phyloP scores from a whole-genome alignment of 2,329 filamentous ascomycete genomes.

The Alternaria brassicae region DNA sequence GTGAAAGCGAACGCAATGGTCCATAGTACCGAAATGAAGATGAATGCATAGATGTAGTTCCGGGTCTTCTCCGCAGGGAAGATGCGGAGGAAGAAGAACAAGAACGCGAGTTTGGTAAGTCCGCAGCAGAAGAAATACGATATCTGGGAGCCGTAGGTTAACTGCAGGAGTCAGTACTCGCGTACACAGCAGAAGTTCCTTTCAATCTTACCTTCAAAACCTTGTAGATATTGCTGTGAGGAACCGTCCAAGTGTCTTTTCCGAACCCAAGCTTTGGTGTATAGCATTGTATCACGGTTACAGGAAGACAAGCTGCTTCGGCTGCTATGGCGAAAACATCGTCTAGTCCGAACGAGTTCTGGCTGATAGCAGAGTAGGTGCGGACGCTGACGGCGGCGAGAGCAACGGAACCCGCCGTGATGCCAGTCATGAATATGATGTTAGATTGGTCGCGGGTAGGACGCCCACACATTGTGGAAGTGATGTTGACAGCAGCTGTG shows the following conservation, averaged over 20 bases:
- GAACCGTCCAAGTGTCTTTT: constrained; percentile 60
- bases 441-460: constrained; percentile 39
- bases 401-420: constrained; percentile 33
- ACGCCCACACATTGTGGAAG: constrained; percentile 43
- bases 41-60: constrained; percentile 18
- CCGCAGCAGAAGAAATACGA: constrained; percentile 34
- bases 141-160: constrained; percentile 30
- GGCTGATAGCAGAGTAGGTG: not conserved
- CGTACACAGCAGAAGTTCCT: not conserved
- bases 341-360: constrained; percentile 18
- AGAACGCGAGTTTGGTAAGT: constrained; percentile 34
- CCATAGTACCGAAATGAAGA: constrained; percentile 9
- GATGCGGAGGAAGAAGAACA: constrained; percentile 38
- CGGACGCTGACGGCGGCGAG: constrained; percentile 43
- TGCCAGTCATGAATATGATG: constrained; percentile 26
- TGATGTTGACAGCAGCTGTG: constrained; percentile 52
- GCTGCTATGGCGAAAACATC: constrained; percentile 20
- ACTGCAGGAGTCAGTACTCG: constrained; percentile 7
- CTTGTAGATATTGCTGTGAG: constrained; percentile 29
- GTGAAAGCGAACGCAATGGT: constrained; percentile 26
- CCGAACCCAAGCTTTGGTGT: constrained; percentile 50
- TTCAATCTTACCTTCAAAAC: constrained; percentile 5
- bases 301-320: constrained; percentile 15
- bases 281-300: constrained; percentile 22
- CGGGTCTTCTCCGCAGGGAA: constrained; percentile 28